Base-by-base conservation (phyloP, 192 early-diverging fungal genomes). In the Neocallimastix lanati region DNA sequence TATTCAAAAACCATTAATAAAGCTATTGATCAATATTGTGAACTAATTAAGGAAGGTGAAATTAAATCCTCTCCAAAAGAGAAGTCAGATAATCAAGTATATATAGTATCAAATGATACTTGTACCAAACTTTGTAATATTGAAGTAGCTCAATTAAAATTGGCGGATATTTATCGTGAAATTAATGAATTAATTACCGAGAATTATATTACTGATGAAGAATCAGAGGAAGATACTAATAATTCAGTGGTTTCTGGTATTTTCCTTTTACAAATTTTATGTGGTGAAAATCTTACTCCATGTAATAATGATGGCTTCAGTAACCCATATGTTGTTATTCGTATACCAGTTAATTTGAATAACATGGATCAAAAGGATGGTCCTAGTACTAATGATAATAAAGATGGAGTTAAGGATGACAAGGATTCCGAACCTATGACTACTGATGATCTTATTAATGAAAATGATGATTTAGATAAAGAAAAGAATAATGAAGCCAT, bases 91-190 rank as follows among this genome's bases (percentile, higher is more conserved):
- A 67, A 67, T n/a, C 50, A 67, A 67, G 50, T 67, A 4, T 67
- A 67, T 67, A 79, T 85, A 18, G 79, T 81, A 14, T 84, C 80
- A 12, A 79, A 79, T 12, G 79, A 88, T 82, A 87, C 86, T 2
- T 89, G 88, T 82, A 87, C 86, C 1, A 89, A 89, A 81, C 84
- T 89, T 27, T 87, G 88, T 80, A 89, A 89, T 80, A 86, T 89
- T 37, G 84, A 87, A 76, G 88, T 83, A 78, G 88, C 88, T 16
- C 82, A 85, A 82, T 79, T 76, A 29, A 89, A 89, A 78, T 83
- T 89, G 28, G 82, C 85, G 15, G 87, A 89, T 76, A 86, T 89
- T 81, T 86, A 86, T 80, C 16, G 82, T 18, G 83, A 84, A 77
- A 89, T 89, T 84, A 84, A 89, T 79, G 87, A 67, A 67, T 67